Conservation (phyloP, 164 flowering plant genomes). For the Hamamelis virginiana region DNA sequence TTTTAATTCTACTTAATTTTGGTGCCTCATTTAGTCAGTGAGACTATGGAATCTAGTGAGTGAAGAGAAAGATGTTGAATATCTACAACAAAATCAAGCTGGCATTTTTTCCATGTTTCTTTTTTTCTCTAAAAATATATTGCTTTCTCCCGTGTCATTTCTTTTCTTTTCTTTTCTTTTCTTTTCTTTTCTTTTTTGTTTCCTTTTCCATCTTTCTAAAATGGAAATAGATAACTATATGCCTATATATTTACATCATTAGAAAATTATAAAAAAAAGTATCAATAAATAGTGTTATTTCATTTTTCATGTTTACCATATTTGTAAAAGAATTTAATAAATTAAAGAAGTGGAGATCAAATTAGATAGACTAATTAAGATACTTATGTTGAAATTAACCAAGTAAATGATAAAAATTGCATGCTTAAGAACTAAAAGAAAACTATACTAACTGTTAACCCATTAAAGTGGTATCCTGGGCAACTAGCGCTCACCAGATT, state of each 20-base stretch:
- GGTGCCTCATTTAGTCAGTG: not conserved
- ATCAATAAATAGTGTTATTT: not conserved
- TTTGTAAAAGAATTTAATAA: not conserved
- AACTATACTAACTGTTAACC: no score
- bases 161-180: not conserved
- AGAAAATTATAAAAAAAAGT: not conserved
- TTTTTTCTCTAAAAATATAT: not conserved
- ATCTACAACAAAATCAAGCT: conserved; percentile 2
- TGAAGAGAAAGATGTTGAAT: not conserved
- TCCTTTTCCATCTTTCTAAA: not conserved
- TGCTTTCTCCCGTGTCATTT: no score
- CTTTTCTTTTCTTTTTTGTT: not conserved
- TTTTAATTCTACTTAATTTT: no score
- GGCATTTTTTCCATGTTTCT: not conserved
- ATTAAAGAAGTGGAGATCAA: not conserved
- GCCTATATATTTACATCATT: not conserved
- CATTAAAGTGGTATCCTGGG: no score
- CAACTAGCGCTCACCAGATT: no score
- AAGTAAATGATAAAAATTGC: not conserved
- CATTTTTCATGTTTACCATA: not conserved
- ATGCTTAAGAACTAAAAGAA: no score
- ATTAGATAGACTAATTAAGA: not conserved
- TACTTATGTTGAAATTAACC: not conserved
- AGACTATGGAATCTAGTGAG: not conserved
- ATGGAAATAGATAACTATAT: not conserved